A percentile compares a stretch with the other conserved stretches of the same genome.
Conservation (phyloP, 2,329 filamentous ascomycete species). For the Aspergillus japonicus region DNA sequence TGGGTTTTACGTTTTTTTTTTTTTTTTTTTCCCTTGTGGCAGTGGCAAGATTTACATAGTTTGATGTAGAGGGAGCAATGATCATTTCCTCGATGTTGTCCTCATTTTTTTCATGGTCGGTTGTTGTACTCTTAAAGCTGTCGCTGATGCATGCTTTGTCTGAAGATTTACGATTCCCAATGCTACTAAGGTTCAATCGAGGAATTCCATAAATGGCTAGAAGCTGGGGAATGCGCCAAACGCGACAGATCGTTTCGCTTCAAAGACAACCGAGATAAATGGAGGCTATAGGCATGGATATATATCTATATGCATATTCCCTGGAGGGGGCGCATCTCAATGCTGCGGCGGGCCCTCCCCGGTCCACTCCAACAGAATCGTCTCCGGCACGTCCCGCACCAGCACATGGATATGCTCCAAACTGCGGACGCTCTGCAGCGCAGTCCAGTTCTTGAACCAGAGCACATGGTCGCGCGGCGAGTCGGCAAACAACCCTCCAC, state of each 20-base stretch:
- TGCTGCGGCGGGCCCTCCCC: conserved; percentile 26
- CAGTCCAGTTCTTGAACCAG: conserved; percentile 66
- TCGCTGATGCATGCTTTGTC: conserved; percentile 2
- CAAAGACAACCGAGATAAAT: too few relatives aligned
- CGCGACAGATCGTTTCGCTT: not conserved
- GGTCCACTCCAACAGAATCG: conserved; percentile 47
- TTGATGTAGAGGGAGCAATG: not conserved
- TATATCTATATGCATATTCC: too few relatives aligned
- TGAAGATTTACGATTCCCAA: conserved; percentile 21
- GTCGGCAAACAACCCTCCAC: conserved; percentile 25
- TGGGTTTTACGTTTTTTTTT: conserved; percentile 9
- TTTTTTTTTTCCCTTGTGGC: not conserved
- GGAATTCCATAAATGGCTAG: not conserved
- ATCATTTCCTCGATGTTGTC: not conserved
- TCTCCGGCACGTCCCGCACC: conserved; percentile 48
- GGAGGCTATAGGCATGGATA: too few relatives aligned
- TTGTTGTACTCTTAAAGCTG: conserved; percentile 8
- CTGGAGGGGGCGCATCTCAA: not conserved
- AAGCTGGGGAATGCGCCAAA: not conserved
- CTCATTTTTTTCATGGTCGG: not conserved
- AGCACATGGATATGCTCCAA: conserved; percentile 60
- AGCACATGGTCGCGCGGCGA: conserved; percentile 48
- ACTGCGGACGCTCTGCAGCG: conserved; percentile 59
- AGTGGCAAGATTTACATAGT: not conserved
- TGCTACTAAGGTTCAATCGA: conserved; percentile 9